These are phyloP conservation scores for Endocalyx cinctus DNA, from an alignment of 2,329 filamentous ascomycete genomes.

Conservation along the genomic window DNA sequence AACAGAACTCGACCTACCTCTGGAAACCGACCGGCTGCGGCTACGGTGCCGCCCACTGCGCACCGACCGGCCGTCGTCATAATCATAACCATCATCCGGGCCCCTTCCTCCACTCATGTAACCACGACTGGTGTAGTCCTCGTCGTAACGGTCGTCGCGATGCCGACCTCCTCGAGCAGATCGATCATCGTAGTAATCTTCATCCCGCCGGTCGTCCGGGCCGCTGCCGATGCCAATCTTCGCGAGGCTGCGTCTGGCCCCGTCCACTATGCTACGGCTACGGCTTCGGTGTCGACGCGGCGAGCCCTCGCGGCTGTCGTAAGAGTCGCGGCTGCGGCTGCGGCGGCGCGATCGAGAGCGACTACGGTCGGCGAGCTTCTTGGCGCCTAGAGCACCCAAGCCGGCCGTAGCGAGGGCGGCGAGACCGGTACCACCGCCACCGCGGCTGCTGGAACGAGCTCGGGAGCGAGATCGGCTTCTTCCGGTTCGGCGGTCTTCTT, in stretches of 20 bases:
- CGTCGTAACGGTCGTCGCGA: constrained; percentile 32
- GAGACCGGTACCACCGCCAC: constrained; percentile 46
- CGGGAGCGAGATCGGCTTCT: constrained; percentile 68
- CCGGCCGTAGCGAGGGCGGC: constrained; percentile 61
- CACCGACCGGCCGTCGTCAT: constrained; percentile 43
- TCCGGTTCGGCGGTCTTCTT: constrained; percentile 53
- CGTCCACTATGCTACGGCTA: constrained; percentile 62
- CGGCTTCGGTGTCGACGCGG: constrained; percentile 44
- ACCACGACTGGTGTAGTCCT: constrained; percentile 25
- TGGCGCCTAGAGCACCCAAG: constrained; percentile 55
- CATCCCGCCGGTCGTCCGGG: constrained; percentile 39
- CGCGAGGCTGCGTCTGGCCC: constrained; percentile 56
- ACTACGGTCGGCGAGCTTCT: constrained; percentile 49
- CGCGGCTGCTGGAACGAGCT: constrained; percentile 50
- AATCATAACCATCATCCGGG: constrained; percentile 31
- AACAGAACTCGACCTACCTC: constrained; percentile 40
- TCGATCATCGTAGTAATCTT: constrained; percentile 34
- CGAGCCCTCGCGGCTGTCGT: constrained; percentile 39
- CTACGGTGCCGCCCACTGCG: constrained; percentile 32
- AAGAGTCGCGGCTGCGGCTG: constrained; percentile 40
- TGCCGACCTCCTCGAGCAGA: constrained; percentile 33
- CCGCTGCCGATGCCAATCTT: constrained; percentile 56
- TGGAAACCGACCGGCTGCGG: constrained; percentile 35
- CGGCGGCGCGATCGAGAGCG: constrained; percentile 54
- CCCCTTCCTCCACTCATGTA: constrained; percentile 32